Percentiles rank a stretch among this genome's conserved stretches.
These are phyloP conservation scores for Boletus speciosus DNA, from an alignment of 768 basidiomycete genomes.

Conservation along the genomic window DNA sequence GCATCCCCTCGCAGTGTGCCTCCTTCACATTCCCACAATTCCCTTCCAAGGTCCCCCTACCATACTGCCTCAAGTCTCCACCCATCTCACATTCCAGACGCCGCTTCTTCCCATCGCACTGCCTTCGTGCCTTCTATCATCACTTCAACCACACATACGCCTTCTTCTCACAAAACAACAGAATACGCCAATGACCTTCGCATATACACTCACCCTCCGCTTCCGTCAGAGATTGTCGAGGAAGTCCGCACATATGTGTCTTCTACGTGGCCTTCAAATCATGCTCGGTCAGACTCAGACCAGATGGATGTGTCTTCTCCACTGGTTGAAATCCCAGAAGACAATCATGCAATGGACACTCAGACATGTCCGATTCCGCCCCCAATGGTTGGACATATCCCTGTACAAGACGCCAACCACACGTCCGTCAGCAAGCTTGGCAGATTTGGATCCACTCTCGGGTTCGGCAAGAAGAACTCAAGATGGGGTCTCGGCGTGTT, in stretches of 20 bases:
- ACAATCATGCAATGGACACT: slow-evolving; percentile 44
- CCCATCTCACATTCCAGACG: slow-evolving; percentile 42
- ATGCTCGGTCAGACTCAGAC: slow-evolving; percentile 31
- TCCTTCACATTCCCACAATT: slow-evolving; percentile 50
- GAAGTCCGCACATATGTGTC: slow-evolving; percentile 26
- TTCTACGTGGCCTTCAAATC: slow-evolving; percentile 27
- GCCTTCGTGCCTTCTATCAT: slow-evolving; percentile 45
- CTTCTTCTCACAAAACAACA: slow-evolving; percentile 32
- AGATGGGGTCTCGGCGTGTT: slow-evolving; percentile 71
- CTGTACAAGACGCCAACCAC: slow-evolving; percentile 38
- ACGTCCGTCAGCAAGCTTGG: slow-evolving; percentile 50
- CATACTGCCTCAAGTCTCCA: slow-evolving; percentile 37
- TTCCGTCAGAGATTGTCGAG: slow-evolving; percentile 28
- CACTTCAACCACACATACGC: slow-evolving; percentile 29
- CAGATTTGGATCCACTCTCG: slow-evolving; percentile 53
- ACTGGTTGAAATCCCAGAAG: slow-evolving; percentile 43
- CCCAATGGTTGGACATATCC: slow-evolving; percentile 33
- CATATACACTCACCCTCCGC: slow-evolving; percentile 34
- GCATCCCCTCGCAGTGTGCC: slow-evolving; percentile 42
- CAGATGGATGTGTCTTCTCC: slow-evolving; percentile 59
- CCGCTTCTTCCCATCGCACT: slow-evolving; percentile 50
- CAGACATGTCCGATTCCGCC: slow-evolving; percentile 48
- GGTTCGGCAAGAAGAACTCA: slow-evolving; percentile 66
- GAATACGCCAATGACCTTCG: slow-evolving; percentile 34
- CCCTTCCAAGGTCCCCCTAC: slow-evolving; percentile 37